Evolutionary conservation across 192 early-diverging fungal genomes (phyloP).

Genomic region (Rhizophagus clarus): DNA sequence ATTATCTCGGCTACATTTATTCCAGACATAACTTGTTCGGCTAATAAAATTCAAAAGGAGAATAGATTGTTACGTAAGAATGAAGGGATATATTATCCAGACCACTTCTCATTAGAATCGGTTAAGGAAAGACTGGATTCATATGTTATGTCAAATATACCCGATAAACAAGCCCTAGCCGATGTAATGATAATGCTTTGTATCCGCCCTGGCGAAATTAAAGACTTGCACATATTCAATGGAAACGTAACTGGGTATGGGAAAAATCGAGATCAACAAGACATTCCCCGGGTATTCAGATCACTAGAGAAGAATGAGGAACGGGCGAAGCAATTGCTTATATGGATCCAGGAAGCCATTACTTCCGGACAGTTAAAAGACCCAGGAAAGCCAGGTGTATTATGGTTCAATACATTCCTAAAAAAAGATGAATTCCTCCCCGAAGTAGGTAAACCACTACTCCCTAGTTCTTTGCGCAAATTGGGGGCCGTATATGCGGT

Average conservation of each 20-base stretch:
- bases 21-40: background rate
- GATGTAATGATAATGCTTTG: constrained; percentile 31
- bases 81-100: constrained; percentile 12
- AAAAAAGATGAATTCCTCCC: constrained; percentile 9
- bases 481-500: constrained; percentile 11
- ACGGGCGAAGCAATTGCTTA: background rate
- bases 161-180: constrained; percentile 5
- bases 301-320: constrained; percentile 5
- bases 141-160: constrained; percentile 4
- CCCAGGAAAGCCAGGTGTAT: background rate
- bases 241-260: background rate
- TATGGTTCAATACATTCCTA: constrained; percentile 15
- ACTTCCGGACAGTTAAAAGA: background rate
- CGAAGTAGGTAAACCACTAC: background rate
- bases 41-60: constrained; percentile 14
- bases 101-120: no score
- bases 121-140: no score
- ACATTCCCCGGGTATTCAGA: constrained; percentile 2
- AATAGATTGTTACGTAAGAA: background rate
- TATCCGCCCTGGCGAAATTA: constrained; percentile 18
- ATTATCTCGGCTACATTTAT: background rate
- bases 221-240: constrained; percentile 15
- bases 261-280: constrained; percentile 1
- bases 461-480: background rate
- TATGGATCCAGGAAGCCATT: constrained; percentile 17